These are phyloP conservation scores for Paecilomyces dactylethromorphus DNA, from an alignment of 2,329 filamentous ascomycete genomes.

Conservation along the genomic window DNA sequence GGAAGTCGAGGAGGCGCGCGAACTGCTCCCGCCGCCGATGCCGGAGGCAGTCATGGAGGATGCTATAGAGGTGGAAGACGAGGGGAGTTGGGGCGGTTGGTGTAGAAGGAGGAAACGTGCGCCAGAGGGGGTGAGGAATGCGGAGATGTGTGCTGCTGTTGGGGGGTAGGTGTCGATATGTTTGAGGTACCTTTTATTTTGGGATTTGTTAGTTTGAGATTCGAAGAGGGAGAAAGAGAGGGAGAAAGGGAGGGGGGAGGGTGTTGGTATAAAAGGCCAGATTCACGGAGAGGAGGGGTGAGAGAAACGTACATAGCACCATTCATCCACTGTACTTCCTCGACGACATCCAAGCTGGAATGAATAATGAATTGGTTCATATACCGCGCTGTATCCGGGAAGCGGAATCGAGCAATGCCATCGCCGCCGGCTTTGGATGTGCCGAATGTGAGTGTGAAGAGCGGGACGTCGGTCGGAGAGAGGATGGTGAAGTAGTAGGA, in stretches of 20 bases:
- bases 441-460: conserved; percentile 96
- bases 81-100: conserved; percentile 56
- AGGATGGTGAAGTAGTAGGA: conserved; percentile 98
- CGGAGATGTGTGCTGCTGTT: conserved; percentile 81
- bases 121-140: conserved; percentile 88
- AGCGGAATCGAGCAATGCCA: conserved; percentile 82
- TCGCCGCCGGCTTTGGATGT: conserved; percentile 95
- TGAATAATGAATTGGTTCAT: conserved; percentile 98
- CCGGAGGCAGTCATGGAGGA: conserved; percentile 15
- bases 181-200: conserved; percentile 79
- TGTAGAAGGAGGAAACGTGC: conserved; percentile 92
- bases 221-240: conserved; percentile 5
- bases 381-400: conserved; percentile 79
- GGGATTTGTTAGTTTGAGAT: neutral
- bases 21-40: conserved; percentile 22
- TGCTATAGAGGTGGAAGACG: conserved; percentile 28
- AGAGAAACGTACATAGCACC: conserved; percentile 63
- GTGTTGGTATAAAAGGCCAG: neutral
- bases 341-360: conserved; percentile 86
- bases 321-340: conserved; percentile 90
- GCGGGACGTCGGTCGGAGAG: conserved; percentile 87
- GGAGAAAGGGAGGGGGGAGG: neutral
- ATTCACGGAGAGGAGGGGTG: neutral
- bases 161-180: conserved; percentile 89
- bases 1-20: conserved; percentile 54